These are phyloP conservation scores for Setaria italica DNA, from an alignment of 202 grass and related monocot genomes.

Conservation along the genomic window DNA sequence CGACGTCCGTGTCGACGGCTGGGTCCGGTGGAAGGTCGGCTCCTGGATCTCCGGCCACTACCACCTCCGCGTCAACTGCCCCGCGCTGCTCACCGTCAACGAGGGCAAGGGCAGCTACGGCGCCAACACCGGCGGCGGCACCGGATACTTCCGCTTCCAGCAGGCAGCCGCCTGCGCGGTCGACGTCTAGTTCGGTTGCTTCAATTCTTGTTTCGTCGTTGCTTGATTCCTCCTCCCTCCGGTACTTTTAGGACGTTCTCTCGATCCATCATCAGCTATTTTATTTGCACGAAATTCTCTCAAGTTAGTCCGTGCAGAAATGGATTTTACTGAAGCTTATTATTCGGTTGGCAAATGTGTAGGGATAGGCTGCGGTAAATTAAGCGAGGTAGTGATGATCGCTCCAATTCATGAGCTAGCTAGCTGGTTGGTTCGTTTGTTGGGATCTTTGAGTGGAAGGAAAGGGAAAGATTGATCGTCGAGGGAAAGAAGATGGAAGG, in stretches of 20 bases:
- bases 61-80: conserved; percentile 78
- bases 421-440: conserved; percentile 3
- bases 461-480: neutral
- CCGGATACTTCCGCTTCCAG: conserved; percentile 49
- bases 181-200: conserved; percentile 51
- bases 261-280: neutral
- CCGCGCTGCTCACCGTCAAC: conserved; percentile 74
- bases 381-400: no score
- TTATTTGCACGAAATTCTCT: neutral
- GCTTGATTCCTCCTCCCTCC: neutral
- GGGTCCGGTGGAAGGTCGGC: conserved; percentile 79
- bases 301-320: no score
- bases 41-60: conserved; percentile 79
- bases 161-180: conserved; percentile 60
- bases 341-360: no score
- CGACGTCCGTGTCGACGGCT: conserved; percentile 59
- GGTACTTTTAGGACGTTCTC: no score
- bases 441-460: conserved; percentile 44
- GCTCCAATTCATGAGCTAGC: neutral
- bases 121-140: conserved; percentile 36
- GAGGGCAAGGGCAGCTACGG: conserved; percentile 45
- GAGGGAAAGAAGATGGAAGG: neutral
- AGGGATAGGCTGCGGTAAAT: no score
- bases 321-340: no score
- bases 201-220: neutral